These are phyloP conservation scores for Boletus rex-veris DNA, from an alignment of 768 basidiomycete species.

Conservation along the genomic window DNA sequence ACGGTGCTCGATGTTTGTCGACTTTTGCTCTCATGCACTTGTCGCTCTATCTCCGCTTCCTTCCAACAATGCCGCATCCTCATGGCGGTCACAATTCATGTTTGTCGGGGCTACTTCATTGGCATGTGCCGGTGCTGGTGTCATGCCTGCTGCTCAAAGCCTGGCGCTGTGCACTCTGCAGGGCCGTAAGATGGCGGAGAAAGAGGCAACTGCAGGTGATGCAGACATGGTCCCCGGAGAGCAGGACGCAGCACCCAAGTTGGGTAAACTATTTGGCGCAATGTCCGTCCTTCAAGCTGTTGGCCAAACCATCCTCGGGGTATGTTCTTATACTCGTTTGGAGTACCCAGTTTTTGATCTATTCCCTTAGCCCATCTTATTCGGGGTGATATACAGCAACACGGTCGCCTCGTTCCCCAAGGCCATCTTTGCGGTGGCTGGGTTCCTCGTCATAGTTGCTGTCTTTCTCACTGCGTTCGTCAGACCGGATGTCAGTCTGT, in stretches of 20 bases:
- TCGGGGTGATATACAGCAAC: slow-evolving; percentile 60
- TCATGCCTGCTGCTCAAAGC: slow-evolving; percentile 67
- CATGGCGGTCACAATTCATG: slow-evolving; percentile 35
- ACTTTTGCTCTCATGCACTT: slow-evolving; percentile 60
- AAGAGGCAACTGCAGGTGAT: slow-evolving; percentile 27
- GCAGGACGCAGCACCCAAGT: slow-evolving; percentile 34
- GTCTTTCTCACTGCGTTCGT: slow-evolving; percentile 46
- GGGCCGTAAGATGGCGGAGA: slow-evolving; percentile 23
- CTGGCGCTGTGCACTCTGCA: slow-evolving; percentile 67
- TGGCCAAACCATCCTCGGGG: slow-evolving; percentile 58
- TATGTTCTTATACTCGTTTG: slow-evolving; percentile 17
- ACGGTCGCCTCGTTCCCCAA: slow-evolving; percentile 65
- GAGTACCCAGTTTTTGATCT: slow-evolving; percentile 8
- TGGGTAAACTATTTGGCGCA: slow-evolving; percentile 67
- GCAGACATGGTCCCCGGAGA: not conserved
- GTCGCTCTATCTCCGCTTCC: slow-evolving; percentile 52
- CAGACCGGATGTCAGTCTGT: slow-evolving; percentile 30
- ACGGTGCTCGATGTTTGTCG: slow-evolving; percentile 60
- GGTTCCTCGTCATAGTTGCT: slow-evolving; percentile 48
- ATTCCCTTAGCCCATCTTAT: slow-evolving; percentile 57
- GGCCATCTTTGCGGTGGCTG: slow-evolving; percentile 63
- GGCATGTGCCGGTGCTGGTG: slow-evolving; percentile 63
- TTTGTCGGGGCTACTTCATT: slow-evolving; percentile 63
- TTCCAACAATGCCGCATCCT: slow-evolving; percentile 24
- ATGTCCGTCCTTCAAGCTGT: slow-evolving; percentile 65